phyloP scores from a whole-genome alignment of 352 stramenopile genomes.

The Globisporangium acanthophoron region DNA sequence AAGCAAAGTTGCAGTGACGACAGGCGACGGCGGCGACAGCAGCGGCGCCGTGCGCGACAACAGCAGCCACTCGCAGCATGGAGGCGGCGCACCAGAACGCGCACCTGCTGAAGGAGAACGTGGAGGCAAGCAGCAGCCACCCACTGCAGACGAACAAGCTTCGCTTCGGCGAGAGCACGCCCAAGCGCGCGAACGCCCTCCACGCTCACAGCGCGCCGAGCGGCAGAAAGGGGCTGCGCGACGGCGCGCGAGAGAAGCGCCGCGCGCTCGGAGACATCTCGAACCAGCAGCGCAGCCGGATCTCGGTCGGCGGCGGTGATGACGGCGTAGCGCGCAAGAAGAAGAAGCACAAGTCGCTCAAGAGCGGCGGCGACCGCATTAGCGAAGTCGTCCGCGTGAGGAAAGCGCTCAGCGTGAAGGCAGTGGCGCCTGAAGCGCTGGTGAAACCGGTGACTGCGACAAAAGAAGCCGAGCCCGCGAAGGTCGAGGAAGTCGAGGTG shows the following conservation, averaged over 20 bases:
- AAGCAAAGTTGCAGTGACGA: not conserved
- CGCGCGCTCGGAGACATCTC: constrained; percentile 72
- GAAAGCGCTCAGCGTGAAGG: constrained; percentile 17
- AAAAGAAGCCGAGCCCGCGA: constrained; percentile 14
- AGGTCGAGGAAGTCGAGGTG: constrained; percentile 38
- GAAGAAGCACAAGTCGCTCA: constrained; percentile 13
- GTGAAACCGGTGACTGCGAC: not conserved
- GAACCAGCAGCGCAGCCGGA: constrained; percentile 53
- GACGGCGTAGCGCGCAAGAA: constrained; percentile 14
- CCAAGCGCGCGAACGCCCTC: constrained; percentile 30
- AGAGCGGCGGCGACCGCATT: constrained; percentile 11
- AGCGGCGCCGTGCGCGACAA: not conserved
- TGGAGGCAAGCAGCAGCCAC: constrained; percentile 24
- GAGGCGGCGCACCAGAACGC: constrained; percentile 29
- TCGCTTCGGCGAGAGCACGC: constrained; percentile 7
- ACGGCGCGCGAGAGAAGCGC: constrained; percentile 11
- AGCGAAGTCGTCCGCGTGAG: constrained; percentile 16
- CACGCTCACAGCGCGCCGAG: constrained; percentile 36
- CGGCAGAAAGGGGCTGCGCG: constrained; percentile 27
- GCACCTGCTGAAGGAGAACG: constrained; percentile 71
- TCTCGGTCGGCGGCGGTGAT: constrained; percentile 4
- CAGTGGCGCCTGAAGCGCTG: not conserved
- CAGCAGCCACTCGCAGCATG: constrained; percentile 23
- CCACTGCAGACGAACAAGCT: constrained; percentile 21
- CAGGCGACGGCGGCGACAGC: not conserved